Evolutionary conservation across 1,139 yeast genomes (phyloP).

Genomic region (Hemisphaericaspora xylanilytica): DNA sequence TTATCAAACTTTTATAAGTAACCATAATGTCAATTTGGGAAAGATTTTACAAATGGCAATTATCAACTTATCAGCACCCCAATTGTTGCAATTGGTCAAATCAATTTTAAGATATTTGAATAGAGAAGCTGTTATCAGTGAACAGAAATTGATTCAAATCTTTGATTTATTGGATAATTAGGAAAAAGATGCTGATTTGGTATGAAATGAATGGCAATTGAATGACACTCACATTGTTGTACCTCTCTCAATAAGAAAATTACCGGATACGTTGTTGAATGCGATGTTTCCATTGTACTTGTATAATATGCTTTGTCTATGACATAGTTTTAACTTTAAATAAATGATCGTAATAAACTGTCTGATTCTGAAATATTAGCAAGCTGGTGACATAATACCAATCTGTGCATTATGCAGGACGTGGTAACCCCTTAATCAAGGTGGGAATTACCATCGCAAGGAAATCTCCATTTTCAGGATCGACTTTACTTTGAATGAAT

Average conservation of each 20-base stretch:
- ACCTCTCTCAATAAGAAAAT: background rate
- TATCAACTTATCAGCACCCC: slow-evolving; percentile 64
- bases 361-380: no score
- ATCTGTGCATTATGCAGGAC: no score
- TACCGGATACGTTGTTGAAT: background rate
- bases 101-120: slow-evolving; percentile 63
- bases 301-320: background rate
- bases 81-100: slow-evolving; percentile 61
- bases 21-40: slow-evolving; percentile 68
- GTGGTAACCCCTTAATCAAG: no score
- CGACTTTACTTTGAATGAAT: no score
- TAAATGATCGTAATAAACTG: background rate
- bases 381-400: no score
- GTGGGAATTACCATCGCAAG: no score
- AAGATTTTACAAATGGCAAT: slow-evolving; percentile 73
- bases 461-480: no score
- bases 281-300: background rate
- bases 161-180: slow-evolving; percentile 28
- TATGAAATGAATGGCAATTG: no score
- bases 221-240: no score
- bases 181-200: background rate
- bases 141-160: slow-evolving; percentile 26
- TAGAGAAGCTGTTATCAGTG: slow-evolving; percentile 49
- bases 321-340: background rate
- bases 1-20: slow-evolving; percentile 86